Evolutionary conservation across 192 early-diverging fungal species (phyloP).

Genomic region (Helicostylum pulchrum): DNA sequence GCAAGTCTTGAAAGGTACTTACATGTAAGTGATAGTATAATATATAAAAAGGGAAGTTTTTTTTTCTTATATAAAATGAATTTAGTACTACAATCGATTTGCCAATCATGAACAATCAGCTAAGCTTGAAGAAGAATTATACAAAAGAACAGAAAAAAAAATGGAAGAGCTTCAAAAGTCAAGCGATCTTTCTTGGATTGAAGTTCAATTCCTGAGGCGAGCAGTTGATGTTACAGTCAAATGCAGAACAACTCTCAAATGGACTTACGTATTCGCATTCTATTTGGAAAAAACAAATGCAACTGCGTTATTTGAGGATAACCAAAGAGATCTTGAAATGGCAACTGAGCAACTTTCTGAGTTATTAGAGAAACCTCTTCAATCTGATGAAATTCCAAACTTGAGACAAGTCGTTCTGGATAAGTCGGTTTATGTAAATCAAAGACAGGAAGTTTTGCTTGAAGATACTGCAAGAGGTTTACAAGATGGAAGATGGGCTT

Average conservation of each 20-base stretch:
- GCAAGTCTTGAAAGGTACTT: conserved; percentile 89
- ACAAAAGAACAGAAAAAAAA: conserved; percentile 84
- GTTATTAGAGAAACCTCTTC: conserved; percentile 83
- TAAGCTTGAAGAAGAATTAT: conserved; percentile 76
- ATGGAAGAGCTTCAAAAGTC: conserved; percentile 96
- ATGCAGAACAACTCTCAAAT: conserved; percentile 91
- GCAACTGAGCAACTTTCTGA: conserved; percentile 93
- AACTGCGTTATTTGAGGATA: conserved; percentile 93
- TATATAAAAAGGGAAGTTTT: neutral
- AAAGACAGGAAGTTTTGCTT: conserved; percentile 84
- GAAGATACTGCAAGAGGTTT: conserved; percentile 89
- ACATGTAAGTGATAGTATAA: conserved; percentile 60
- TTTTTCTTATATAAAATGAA: neutral
- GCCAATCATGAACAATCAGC: conserved; percentile 97
- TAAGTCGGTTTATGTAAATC: conserved; percentile 90
- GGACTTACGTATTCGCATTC: conserved; percentile 98
- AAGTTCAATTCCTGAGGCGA: conserved; percentile 94
- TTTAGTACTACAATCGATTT: conserved; percentile 92
- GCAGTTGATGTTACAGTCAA: conserved; percentile 87
- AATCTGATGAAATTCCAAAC: conserved; percentile 69
- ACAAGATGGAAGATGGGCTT: conserved; percentile 79
- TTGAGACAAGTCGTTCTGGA: conserved; percentile 86
- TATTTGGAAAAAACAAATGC: conserved; percentile 84
- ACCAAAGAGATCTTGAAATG: conserved; percentile 98
- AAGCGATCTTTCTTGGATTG: conserved; percentile 92